Conservation (phyloP, 2,329 filamentous ascomycete species). For the Immersiporthe knoxdaviesiana region DNA sequence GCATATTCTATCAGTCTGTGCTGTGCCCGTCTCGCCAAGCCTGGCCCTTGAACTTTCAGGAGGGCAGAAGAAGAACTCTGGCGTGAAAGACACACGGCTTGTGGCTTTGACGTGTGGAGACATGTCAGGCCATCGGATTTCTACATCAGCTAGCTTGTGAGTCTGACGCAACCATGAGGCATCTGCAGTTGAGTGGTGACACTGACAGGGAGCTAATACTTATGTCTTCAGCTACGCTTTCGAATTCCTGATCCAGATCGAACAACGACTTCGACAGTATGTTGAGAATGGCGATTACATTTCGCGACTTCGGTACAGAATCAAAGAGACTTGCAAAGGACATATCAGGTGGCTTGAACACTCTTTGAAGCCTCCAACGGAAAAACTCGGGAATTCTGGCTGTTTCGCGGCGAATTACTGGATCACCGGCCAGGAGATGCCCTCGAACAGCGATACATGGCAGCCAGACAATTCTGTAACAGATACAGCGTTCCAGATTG, state of each 20-base stretch:
- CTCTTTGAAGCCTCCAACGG: neutral
- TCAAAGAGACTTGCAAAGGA: neutral
- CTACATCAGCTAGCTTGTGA: constrained; percentile 17
- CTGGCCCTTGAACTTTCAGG: too few species aligned
- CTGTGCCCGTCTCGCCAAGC: neutral
- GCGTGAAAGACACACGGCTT: neutral
- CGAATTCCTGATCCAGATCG: neutral
- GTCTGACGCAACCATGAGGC: neutral
- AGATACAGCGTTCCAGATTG: constrained; percentile 14
- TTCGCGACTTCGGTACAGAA: neutral
- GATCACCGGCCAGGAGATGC: neutral
- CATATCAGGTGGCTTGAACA: constrained; percentile 9
- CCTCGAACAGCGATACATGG: neutral
- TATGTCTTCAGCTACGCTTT: neutral
- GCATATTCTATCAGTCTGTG: too few species aligned
- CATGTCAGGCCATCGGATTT: constrained; percentile 17
- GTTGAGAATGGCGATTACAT: neutral
- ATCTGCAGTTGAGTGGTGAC: neutral
- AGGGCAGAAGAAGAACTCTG: neutral
- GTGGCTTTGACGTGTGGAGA: constrained; percentile 19
- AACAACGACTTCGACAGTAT: neutral
- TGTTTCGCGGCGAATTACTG: constrained; percentile 16
- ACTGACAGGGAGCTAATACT: neutral
- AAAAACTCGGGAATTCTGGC: neutral
- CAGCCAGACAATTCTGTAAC: constrained; percentile 1